Base-by-base conservation (phyloP, 805 yeast species). In the Cephaloascus fragrans region DNA sequence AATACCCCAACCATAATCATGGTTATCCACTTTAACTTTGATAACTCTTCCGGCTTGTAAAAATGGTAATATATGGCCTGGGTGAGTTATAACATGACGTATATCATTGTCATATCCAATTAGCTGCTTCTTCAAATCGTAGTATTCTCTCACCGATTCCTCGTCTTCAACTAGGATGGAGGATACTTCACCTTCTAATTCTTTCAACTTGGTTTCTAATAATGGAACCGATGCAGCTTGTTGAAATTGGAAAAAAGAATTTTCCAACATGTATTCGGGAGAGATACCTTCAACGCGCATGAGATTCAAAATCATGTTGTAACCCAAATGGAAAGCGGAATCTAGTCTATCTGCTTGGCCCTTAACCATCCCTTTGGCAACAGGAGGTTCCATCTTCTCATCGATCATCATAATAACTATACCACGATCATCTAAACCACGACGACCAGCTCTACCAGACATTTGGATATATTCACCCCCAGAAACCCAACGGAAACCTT, bases 391-490 rank as follows among this genome's bases (percentile, higher is more conserved):
- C 99, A 93, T 93, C 55, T 93, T 93, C 57, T 93, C 97, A 57
- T 93, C 97, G 58, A 93, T 88, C 99, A 93, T 93, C 93, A 93
- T 85, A 48, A 93, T 93, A 37, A 93, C 99, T 60, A 93, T 88
- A 65, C 99, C 99, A 59, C 98, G 83, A 59, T 93, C 98, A 72
- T 93, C 99, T 50, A 93, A 74, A 55, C 99, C 99, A 73, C 98
- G 85, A 71, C 98, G 89, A 51, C 99, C 99, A 18, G 99, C 99
- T 62, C 99, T 80, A 48, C 99, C 99, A 35, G 96, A 86, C 99
- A 93, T 93, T 66, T 93, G 99, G 55, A 93, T 93, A 62, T 93
- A 93, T 64, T 93, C 99, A 68, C 99, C 99, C 43, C 98, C 98
- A 41, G 96, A 85, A 26, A 93, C 97, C 98, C 98, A 93, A 63